phyloP scores from a whole-genome alignment of 2,329 filamentous ascomycete genomes.

The Colletotrichum zoysiae region DNA sequence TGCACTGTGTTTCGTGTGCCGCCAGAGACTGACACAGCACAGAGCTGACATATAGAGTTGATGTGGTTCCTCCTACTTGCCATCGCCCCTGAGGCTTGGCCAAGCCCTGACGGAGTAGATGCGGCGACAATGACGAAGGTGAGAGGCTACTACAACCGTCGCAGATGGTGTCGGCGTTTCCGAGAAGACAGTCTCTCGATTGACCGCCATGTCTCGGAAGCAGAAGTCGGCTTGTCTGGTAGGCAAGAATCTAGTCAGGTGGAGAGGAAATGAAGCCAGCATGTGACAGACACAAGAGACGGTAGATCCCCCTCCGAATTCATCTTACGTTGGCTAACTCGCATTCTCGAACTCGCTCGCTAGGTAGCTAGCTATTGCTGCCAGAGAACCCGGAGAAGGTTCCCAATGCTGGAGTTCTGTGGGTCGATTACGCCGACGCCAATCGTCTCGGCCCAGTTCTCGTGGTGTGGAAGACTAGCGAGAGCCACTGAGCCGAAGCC shows the following conservation, averaged over 20 bases:
- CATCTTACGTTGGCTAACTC: not conserved
- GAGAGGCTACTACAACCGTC: conserved; percentile 8
- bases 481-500: conserved; percentile 10
- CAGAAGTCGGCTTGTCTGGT: conserved; percentile 14
- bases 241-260: conserved; percentile 3
- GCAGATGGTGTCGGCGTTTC: conserved; percentile 29
- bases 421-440: conserved; percentile 20
- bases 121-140: conserved; percentile 2
- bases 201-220: conserved; percentile 39
- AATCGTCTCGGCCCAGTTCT: conserved; percentile 5
- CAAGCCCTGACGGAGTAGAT: not conserved
- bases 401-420: not conserved
- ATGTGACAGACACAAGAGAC: conserved; percentile 28
- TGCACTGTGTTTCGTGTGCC: conserved; percentile 11
- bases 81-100: conserved; percentile 19
- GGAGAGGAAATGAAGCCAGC: conserved; percentile 4
- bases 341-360: not conserved
- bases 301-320: not conserved
- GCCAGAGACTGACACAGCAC: conserved; percentile 1
- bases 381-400: not conserved
- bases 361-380: not conserved
- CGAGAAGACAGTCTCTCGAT: conserved; percentile 19
- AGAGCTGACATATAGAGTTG: conserved; percentile 10
- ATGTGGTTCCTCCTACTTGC: not conserved
- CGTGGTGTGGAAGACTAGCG: conserved; percentile 2